Evolutionary conservation across 768 basidiomycete species (phyloP), one percentile per base, ranked within the genome.

Genomic region (Tulasnella sp.): DNA sequence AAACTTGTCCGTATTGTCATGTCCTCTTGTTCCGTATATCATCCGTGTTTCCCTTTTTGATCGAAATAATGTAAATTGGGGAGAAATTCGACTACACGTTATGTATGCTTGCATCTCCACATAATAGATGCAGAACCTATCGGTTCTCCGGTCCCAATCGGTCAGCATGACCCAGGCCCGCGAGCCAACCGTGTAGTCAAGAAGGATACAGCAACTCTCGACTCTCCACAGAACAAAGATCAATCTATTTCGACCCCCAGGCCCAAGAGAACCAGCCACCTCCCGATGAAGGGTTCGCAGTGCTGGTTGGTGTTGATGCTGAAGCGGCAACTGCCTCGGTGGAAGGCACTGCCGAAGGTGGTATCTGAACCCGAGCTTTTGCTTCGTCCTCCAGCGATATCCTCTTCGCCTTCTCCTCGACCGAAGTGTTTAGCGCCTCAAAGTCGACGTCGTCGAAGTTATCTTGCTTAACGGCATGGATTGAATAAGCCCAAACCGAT

Each of bases 391-490:
- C 86, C 82, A 87, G 84, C 82, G 56, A 81, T 79, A 71, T 85
- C 81, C 58, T 78, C 81, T 79, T 79, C 19, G 78, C 72, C 38
- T 86, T 82, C 83, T 85, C 83, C 42, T 84, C 84, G 2, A 84
- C 81, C 42, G 87, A 88, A 82, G 92, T 87, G 58, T 89, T 89
- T 80, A 86, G 86, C 39, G 91, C 94, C 83, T 94, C 93, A 81
- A 93, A 92, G 82, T 94, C 94, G 58, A 94, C 88, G 84, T 95
- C 94, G 82, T 93, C 91, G 84, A 97, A 98, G 56, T 93, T 91
- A 84, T 98, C 96, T 83, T 98, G 96, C 83, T 93, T 95, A 78
- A 98, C 96, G 39, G 96, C 96, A 40, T 91, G 90, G 83, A 99
- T 97, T 24, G 96, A 96, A 86, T 98, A 99, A 5, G 91, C 88